These are phyloP conservation scores for Coemansia sp. DNA, from an alignment of 192 early-diverging fungal genomes.

Conservation along the genomic window DNA sequence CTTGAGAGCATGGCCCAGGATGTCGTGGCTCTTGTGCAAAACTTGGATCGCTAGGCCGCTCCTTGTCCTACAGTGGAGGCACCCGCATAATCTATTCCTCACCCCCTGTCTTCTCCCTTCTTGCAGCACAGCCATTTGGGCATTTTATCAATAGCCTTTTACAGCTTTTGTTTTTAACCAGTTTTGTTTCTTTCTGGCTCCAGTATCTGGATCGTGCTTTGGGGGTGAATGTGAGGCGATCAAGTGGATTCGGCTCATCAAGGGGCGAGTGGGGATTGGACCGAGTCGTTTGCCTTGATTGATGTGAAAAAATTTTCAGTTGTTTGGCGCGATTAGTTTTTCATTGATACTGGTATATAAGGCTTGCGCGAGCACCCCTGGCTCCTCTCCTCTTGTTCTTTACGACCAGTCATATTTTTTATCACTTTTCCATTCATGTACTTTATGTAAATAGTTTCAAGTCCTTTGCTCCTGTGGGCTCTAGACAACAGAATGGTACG, in stretches of 20 bases:
- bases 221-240: neutral
- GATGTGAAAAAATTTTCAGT: constrained; percentile 8
- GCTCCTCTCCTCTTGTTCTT: constrained; percentile 2
- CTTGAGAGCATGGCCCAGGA: constrained; percentile 47
- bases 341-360: neutral
- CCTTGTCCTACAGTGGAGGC: neutral
- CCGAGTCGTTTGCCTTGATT: neutral
- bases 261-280: neutral
- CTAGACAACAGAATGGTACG: neutral
- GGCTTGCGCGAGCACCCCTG: neutral
- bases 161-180: neutral
- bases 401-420: neutral
- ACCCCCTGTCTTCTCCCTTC: neutral
- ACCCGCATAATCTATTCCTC: neutral
- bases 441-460: neutral
- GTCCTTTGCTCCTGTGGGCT: neutral
- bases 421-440: neutral
- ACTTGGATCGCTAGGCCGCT: constrained; percentile 17
- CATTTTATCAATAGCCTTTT: neutral
- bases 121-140: neutral
- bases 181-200: neutral
- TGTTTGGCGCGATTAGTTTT: neutral
- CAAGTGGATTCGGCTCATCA: neutral
- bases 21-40: constrained; percentile 35
- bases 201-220: neutral